Evolutionary conservation across 108 stramenopile species (phyloP).

Genomic region (Asterionellopsis glacialis): DNA sequence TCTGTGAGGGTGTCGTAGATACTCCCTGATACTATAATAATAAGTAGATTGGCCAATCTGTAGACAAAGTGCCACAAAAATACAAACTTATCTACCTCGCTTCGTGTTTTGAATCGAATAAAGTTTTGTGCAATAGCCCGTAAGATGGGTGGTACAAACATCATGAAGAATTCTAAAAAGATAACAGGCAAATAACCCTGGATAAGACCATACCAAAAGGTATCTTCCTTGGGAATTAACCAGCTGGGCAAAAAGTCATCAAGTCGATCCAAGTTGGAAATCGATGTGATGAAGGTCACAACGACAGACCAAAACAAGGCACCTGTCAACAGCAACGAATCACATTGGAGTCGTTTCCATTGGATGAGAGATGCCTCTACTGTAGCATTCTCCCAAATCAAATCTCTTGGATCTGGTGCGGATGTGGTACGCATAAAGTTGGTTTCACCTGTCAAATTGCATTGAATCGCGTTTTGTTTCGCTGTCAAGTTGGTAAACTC

Average conservation of each 20-base stretch:
- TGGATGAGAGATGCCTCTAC: slow-evolving; percentile 29
- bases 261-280: slow-evolving; percentile 30
- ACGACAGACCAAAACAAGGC: slow-evolving; percentile 44
- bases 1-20: background rate
- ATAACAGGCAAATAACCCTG: slow-evolving; percentile 40
- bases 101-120: slow-evolving; percentile 22
- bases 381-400: slow-evolving; percentile 45
- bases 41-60: slow-evolving; percentile 9
- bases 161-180: slow-evolving; percentile 26
- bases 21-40: slow-evolving; percentile 9
- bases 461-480: slow-evolving; percentile 54
- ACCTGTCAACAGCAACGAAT: slow-evolving; percentile 19
- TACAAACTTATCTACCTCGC: slow-evolving; percentile 39
- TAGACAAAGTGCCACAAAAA: slow-evolving; percentile 36
- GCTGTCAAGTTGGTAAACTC: slow-evolving; percentile 46
- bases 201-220: slow-evolving; percentile 27
- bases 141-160: slow-evolving; percentile 28
- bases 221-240: slow-evolving; percentile 6
- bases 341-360: slow-evolving; percentile 12
- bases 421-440: slow-evolving; percentile 18
- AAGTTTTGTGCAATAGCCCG: slow-evolving; percentile 17
- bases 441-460: slow-evolving; percentile 16
- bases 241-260: background rate
- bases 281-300: slow-evolving; percentile 22
- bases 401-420: slow-evolving; percentile 55